Evolutionary conservation across 768 basidiomycete genomes (phyloP).

Genomic region (Mrakia blollopis): DNA sequence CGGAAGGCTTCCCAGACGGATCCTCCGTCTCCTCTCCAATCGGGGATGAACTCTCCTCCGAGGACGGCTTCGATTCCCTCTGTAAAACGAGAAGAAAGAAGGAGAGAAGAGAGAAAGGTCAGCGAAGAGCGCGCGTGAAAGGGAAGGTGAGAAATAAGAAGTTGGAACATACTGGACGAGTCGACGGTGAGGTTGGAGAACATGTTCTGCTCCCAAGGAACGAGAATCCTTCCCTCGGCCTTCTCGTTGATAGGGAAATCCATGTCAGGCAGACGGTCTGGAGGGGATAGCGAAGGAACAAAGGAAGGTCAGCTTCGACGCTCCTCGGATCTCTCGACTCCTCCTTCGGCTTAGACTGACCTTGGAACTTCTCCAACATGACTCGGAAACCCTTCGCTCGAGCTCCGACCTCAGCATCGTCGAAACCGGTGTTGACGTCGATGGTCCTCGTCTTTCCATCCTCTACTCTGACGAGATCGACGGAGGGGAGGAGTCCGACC

Average conservation of each 20-base stretch:
- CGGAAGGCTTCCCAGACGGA: constrained; percentile 90
- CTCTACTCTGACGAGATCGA: constrained; percentile 77
- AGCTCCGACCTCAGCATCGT: constrained; percentile 66
- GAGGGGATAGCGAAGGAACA: not conserved
- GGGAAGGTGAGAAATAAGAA: not conserved
- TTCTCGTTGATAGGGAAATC: constrained; percentile 89
- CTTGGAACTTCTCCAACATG: constrained; percentile 67
- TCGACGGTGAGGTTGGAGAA: constrained; percentile 64
- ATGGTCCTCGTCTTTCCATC: constrained; percentile 59
- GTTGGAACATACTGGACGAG: constrained; percentile 41
- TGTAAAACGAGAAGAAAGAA: constrained; percentile 35
- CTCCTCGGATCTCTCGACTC: too few relatives aligned
- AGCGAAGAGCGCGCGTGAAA: not conserved
- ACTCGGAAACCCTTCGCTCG: constrained; percentile 69
- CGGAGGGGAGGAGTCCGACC: constrained; percentile 72
- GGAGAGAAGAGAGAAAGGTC: not conserved
- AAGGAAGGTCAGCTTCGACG: constrained; percentile 20
- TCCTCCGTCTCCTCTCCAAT: constrained; percentile 76
- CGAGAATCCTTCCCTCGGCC: constrained; percentile 86
- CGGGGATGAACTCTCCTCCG: constrained; percentile 63
- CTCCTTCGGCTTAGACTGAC: constrained; percentile 35
- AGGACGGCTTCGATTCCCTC: constrained; percentile 57
- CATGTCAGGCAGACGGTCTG: constrained; percentile 76
- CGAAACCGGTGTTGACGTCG: constrained; percentile 55
- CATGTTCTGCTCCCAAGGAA: constrained; percentile 81